Conservation (phyloP, 148 eudicot species). For the Suaeda aralocaspica region DNA sequence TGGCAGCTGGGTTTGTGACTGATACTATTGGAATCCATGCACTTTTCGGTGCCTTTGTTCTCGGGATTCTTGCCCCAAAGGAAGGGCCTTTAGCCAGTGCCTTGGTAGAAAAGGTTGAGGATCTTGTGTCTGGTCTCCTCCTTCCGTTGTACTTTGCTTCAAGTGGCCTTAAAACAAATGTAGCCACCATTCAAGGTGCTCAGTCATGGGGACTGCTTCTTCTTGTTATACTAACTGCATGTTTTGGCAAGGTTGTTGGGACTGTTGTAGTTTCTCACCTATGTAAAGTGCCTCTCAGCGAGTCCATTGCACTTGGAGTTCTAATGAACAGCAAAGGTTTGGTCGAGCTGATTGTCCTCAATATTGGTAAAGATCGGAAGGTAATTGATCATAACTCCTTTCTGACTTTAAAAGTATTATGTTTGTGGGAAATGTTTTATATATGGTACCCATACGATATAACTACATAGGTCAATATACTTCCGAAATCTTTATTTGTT, state of each 20-base stretch:
- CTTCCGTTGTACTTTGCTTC: constrained; percentile 84
- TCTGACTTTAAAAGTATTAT: neutral
- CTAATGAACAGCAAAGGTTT: constrained; percentile 80
- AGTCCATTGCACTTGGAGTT: constrained; percentile 62
- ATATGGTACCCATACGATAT: too few relatives aligned
- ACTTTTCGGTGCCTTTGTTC: constrained; percentile 75
- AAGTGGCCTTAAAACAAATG: constrained; percentile 73
- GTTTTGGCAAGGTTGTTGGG: constrained; percentile 74
- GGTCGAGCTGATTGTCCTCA: constrained; percentile 79
- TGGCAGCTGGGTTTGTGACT: constrained; percentile 75
- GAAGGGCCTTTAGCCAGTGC: constrained; percentile 73
- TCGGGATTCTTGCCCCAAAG: constrained; percentile 71
- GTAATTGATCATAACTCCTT: constrained; percentile 23
- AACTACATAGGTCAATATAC: too few relatives aligned
- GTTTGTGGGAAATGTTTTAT: too few relatives aligned
- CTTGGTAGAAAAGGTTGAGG: constrained; percentile 83
- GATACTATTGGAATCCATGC: constrained; percentile 85
- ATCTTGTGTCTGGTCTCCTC: constrained; percentile 74
- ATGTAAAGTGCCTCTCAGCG: constrained; percentile 53
- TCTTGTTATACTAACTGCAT: constrained; percentile 66
- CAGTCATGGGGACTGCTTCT: constrained; percentile 82
- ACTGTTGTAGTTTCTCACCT: constrained; percentile 45
- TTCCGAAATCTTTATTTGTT: too few relatives aligned
- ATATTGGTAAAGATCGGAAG: constrained; percentile 80
- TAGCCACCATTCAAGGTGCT: constrained; percentile 65